Base-by-base conservation (phyloP, 805 yeast genomes). In the Candida gorgasii region DNA sequence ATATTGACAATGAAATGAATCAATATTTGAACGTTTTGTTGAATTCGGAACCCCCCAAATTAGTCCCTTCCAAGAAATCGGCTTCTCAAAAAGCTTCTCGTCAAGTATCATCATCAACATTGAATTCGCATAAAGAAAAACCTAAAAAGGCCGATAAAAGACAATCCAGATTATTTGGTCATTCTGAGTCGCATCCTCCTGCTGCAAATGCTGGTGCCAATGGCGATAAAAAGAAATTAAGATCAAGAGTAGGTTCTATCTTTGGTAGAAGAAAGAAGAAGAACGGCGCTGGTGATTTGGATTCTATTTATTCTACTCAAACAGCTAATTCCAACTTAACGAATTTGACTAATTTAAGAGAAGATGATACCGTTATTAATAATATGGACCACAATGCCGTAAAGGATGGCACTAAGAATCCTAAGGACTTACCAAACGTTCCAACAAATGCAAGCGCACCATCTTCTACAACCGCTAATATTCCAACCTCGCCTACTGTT, bases 181-280 rank as follows among this genome's bases (percentile, higher is more conserved):
- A 30, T 14, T 18, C 40, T 13, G 33, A 8, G n/a, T 13, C 44
- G 12, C 20, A 13, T 15, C 18, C 38, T 9, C 24, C 30, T 28
- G 8, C 20, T 14, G 32, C 42, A n/a, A n/a, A n/a, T n/a, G n/a
- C n/a, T n/a, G n/a, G n/a, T 19, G 13, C 22, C 13, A 3, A 28
- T 5, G 31, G 20, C 7, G 44, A 41, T 5, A 28, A 26, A 24
- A 41, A 41, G 40, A 57, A 58, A 23, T 63, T 86, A 53, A 79
- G 79, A 61, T 84, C 89, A 5, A 80, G 69, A 54, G 84, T 86
- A 43, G 95, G 95, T 8, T 83, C 93, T 0, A 77, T 86, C 48
- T 80, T 86, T 53, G 82, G 85, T 34, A 82, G 78, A 59, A 80
- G 79, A 54, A 69, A 72, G 47, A 48, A 40, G 45, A 43, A 51